phyloP scores from a whole-genome alignment of 441 rosid genomes.

The Populus hybrid region DNA sequence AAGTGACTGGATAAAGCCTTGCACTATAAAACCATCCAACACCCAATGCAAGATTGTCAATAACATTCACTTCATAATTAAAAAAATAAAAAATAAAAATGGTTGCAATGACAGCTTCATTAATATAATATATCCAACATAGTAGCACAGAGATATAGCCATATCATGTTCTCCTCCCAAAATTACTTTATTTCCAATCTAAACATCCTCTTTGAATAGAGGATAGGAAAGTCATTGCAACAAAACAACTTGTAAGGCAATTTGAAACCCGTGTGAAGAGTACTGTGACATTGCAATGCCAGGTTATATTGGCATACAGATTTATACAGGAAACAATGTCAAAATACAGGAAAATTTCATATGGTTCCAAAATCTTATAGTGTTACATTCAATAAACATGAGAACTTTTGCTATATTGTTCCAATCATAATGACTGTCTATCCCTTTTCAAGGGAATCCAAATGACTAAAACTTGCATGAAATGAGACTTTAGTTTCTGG shows the following conservation, averaged over 20 bases:
- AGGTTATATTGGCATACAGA: not conserved
- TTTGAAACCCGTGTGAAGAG: not conserved
- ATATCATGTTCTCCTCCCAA: not conserved
- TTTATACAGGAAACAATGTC: too few species aligned
- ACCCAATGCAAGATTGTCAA: not conserved
- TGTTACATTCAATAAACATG: not conserved
- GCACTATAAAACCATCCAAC: not conserved
- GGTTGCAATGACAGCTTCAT: not conserved
- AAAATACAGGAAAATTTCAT: not conserved
- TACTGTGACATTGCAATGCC: not conserved
- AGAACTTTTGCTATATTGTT: not conserved
- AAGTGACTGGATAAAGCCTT: not conserved
- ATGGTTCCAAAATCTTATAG: not conserved
- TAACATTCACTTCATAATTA: not conserved
- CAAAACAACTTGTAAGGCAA: not conserved
- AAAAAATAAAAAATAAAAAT: too few species aligned
- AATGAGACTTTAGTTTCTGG: not conserved
- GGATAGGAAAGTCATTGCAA: not conserved
- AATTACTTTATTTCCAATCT: not conserved
- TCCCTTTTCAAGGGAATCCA: not conserved
- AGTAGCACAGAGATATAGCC: not conserved
- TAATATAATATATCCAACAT: not conserved
- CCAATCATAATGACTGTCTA: not conserved
- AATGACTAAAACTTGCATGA: not conserved
- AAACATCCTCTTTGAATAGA: not conserved